Percentiles rank a stretch among this genome's conserved stretches.
phyloP scores from a whole-genome alignment of 2,329 filamentous ascomycete species.

The Fusarium sp. region DNA sequence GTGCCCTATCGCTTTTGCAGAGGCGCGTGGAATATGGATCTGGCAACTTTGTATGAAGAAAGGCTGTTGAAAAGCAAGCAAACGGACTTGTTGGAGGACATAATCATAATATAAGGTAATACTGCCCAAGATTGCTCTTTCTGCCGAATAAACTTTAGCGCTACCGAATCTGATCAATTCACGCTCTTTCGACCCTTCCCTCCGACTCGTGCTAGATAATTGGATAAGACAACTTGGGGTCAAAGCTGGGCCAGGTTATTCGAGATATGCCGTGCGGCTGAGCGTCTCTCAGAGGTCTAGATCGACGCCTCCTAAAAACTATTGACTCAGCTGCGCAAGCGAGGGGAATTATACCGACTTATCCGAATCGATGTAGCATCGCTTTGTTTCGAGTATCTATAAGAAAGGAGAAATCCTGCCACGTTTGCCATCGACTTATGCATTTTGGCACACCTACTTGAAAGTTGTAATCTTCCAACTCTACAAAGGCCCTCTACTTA shows the following conservation, averaged over 20 bases:
- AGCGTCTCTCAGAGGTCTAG: conserved; percentile 5
- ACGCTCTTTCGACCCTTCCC: too few relatives aligned
- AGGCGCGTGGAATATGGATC: too few relatives aligned
- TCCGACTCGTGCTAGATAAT: too few relatives aligned
- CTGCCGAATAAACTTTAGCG: too few relatives aligned
- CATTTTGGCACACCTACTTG: neutral
- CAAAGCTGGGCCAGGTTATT: neutral
- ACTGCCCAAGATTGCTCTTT: too few relatives aligned
- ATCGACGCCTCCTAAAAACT: neutral
- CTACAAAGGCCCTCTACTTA: fast-evolving
- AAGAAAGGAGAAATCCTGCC: neutral
- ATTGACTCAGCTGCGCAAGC: conserved; percentile 7
- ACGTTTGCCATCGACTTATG: fast-evolving
- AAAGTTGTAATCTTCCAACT: fast-evolving
- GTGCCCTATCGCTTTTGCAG: too few relatives aligned
- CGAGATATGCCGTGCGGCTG: conserved; percentile 2
- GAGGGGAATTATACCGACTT: neutral
- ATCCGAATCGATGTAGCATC: neutral
- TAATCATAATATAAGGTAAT: too few relatives aligned
- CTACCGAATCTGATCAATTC: too few relatives aligned
- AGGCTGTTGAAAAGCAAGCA: too few relatives aligned
- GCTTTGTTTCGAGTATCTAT: neutral
- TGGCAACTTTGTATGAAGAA: too few relatives aligned
- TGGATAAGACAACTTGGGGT: neutral
- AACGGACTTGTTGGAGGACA: too few relatives aligned